These are phyloP conservation scores for Torrubiellomyces zombiae DNA, from an alignment of 2,329 filamentous ascomycete species.

Conservation along the genomic window DNA sequence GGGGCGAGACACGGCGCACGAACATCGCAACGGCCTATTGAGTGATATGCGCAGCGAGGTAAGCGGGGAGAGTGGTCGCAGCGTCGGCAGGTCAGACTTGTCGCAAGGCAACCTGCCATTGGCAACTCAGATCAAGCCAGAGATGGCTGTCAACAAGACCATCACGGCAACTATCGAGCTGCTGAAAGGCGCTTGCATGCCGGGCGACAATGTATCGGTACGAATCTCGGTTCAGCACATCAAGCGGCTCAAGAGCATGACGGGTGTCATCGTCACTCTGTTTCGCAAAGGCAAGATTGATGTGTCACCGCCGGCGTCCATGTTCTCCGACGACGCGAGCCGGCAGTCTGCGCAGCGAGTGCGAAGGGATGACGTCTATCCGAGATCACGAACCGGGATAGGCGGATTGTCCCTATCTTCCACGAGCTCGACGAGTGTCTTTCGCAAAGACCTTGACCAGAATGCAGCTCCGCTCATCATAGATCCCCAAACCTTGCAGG, in stretches of 20 bases:
- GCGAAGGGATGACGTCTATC: slow-evolving; percentile 72
- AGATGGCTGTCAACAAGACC: slow-evolving; percentile 47
- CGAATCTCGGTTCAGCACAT: slow-evolving; percentile 74
- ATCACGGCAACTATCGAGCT: slow-evolving; percentile 80
- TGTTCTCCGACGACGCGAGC: slow-evolving; percentile 33
- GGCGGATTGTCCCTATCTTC: slow-evolving; percentile 76
- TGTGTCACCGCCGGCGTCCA: slow-evolving; percentile 39
- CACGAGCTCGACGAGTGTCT: slow-evolving; percentile 76
- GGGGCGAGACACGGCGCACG: slow-evolving; percentile 16
- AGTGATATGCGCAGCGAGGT: slow-evolving; percentile 49
- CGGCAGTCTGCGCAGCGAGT: slow-evolving; percentile 49
- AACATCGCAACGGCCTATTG: slow-evolving; percentile 24
- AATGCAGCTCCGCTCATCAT: slow-evolving; percentile 78
- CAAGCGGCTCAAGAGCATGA: slow-evolving; percentile 76
- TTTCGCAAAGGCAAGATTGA: slow-evolving; percentile 87
- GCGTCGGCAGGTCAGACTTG: slow-evolving; percentile 33
- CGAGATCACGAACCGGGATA: slow-evolving; percentile 71
- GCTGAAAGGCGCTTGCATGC: slow-evolving; percentile 64
- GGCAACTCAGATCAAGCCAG: slow-evolving; percentile 19
- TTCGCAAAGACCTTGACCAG: slow-evolving; percentile 86
- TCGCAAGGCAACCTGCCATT: slow-evolving; percentile 14
- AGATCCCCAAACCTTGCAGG: slow-evolving; percentile 60
- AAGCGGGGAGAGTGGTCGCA: slow-evolving; percentile 53
- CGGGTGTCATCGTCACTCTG: slow-evolving; percentile 82
- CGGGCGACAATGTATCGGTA: slow-evolving; percentile 69